Evolutionary conservation across 805 yeast genomes (phyloP), one percentile per base, ranked within the genome.

Genomic region (Wickerhamomyces strasburgensis): DNA sequence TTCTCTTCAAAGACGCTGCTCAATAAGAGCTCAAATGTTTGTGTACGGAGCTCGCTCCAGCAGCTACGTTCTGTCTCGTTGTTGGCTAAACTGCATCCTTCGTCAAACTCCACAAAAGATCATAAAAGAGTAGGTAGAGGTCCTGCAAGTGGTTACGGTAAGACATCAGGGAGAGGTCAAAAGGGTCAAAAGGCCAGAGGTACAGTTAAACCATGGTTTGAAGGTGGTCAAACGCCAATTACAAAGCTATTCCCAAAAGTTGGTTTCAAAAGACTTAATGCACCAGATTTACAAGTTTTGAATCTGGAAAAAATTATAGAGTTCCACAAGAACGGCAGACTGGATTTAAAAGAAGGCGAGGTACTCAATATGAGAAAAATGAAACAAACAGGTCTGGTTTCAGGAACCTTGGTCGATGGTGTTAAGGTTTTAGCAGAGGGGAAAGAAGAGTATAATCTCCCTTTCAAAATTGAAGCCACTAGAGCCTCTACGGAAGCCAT

Each of bases 151-250:
- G 87, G 88, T 15, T 70, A 75, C 48, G 98, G 98, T 67, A 89
- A 90, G 63, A 93, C 98, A 4, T 78, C 97, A 6, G 95, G 96
- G 33, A 75, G 98, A 61, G 98, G 98, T 70, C 95, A 86, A 56
- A 93, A 93, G 67, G 98, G 98, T 77, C 98, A 90, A 61, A 90
- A 90, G 66, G 96, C 98, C 9, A 78, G 98, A 64, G 84, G 90
- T 27, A 75, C 80, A 29, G 90, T 90, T 21, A 90, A 88, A 39
- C 76, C 83, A 41, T 86, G 95, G 90, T 87, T 90, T 58, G 98
- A 93, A 69, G 98, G 98, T 77, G 98, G 98, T 59, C 98, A 93
- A 60, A 93, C 98, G 2, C 98, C 97, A 18, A 82, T 56, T 78
- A 78, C 61, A 75, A 84, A 61, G 66, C 84, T 48, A 79, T 86